Base-by-base conservation (phyloP, 2,329 filamentous ascomycete genomes). In the Cladophialophora immunda region DNA sequence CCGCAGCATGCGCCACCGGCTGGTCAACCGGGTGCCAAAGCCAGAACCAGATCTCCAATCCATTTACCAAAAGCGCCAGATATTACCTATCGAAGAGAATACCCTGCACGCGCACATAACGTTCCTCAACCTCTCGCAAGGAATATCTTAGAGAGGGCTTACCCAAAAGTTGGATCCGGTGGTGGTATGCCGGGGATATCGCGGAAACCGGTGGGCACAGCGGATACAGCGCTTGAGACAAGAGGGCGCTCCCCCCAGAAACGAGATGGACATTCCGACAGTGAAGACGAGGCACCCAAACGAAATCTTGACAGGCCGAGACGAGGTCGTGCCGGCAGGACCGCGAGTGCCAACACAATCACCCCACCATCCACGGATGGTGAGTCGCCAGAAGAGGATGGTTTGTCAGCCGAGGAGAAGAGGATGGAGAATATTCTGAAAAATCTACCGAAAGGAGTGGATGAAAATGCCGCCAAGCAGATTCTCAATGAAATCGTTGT, bases 401-500 rank as follows among this genome's bases (percentile, higher is more conserved):
- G 78, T 22, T 81, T 82, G 9, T 91, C 64, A 7, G 67, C 64
- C 6, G 66, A 70, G 50, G 86, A 91, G 70, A 83, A 83, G 60
- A 87, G 85, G 57, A 87, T 92, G 69, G 81, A 84, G 57, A 78
- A 84, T 8, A 83, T 97, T 25, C 81, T 97, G 75, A 93, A 92
- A 75, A 90, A 90, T 64, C 80, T 98, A 0, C 94, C 94, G 0
- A 86, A 89, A 61, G 93, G 93, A 0, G 87, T 97, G 2, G 95
- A 99, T 75, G 87, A 90, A 71, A 82, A 85, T 29, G 92, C 94
- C 3, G 95, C 94, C 0, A 92, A 92, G 74, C 93, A 97, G 69
- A 97, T 99, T 32, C 84, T 98, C 65, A 97, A 97, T 74, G 95
- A 99, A 72, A 96, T 99, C 67, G 91, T 99, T 2, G 90, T 98